Base-by-base conservation (phyloP, 345 rosid species). In the Acer negundo region DNA sequence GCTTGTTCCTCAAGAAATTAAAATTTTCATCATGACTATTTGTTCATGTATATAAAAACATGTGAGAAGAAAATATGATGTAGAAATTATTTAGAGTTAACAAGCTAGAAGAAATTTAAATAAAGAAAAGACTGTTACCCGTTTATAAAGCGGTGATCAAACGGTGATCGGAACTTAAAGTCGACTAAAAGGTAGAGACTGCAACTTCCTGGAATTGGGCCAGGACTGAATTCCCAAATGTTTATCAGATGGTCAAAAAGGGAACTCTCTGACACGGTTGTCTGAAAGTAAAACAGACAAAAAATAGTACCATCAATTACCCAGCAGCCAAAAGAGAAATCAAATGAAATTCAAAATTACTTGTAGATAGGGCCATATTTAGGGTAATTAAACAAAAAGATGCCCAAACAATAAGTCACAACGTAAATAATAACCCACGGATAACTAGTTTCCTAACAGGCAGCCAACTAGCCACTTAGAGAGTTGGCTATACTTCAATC, bases 241-340 rank as follows among this genome's bases (percentile, higher is more conserved):
- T 96, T 96, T 64, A 94, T 92, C 84, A 96, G 85, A 86, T 96
- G 99, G 75, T 96, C 97, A 65, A 96, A 96, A 59, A 96, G 85
- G 47, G 79, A 77, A 13, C 98, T 94, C 75, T 92, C 84, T 2
- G 91, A 87, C 28, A 85, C 93, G 0, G 98, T 92, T 12, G 98
- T 92, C 99, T 94, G 93, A 38, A 87, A 81, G 61, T 63, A 70
- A 75, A 56, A 73, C 79, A 74, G 23, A 76, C 19, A 53, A 72
- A 62, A 73, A 72, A 61, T 12, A 63, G 75, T 47, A 17, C 16
- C 20, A 72, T 19, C 63, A 71, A 72, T 31, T 28, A 23, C 23
- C 38, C 46, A 19, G 5, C 62, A 72, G 28, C 40, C 44, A 61
- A 77, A 69, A 69, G n/a, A 55, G 13, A 16, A 62, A 35, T 49